A percentile compares a stretch with the other conserved stretches of the same genome.
These are phyloP conservation scores for Fusarium sp. DNA, from an alignment of 2,329 filamentous ascomycete genomes.

Conservation along the genomic window DNA sequence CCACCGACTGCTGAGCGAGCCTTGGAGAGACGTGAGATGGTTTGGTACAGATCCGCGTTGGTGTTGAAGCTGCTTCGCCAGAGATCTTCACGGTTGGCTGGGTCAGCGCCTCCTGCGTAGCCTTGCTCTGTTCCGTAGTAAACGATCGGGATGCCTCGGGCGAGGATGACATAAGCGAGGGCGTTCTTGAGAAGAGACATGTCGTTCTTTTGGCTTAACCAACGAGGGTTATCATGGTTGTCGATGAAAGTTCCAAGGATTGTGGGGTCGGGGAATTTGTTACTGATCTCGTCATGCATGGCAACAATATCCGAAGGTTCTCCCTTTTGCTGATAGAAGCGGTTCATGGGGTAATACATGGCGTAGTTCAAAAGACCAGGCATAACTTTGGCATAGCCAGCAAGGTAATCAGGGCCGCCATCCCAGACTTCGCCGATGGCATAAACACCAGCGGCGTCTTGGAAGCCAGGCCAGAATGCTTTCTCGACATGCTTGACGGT, in stretches of 20 bases:
- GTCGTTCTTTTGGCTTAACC: conserved; percentile 65
- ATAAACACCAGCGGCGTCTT: conserved; percentile 67
- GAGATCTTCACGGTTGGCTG: conserved; percentile 68
- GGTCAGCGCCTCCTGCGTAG: conserved; percentile 61
- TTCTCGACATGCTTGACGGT: conserved; percentile 72
- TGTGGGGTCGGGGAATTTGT: conserved; percentile 48
- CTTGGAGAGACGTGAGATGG: conserved; percentile 32
- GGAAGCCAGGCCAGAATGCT: conserved; percentile 68
- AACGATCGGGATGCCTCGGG: conserved; percentile 72
- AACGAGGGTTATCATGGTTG: conserved; percentile 70
- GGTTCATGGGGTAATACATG: conserved; percentile 57
- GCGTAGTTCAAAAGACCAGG: conserved; percentile 73
- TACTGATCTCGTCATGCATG: conserved; percentile 53
- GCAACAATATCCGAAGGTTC: conserved; percentile 56
- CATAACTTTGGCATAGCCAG: conserved; percentile 66
- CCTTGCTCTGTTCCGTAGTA: conserved; percentile 76
- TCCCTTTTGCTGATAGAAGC: conserved; percentile 55
- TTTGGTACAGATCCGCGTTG: conserved; percentile 24
- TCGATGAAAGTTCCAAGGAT: conserved; percentile 63
- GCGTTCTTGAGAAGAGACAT: conserved; percentile 69
- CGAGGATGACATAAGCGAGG: conserved; percentile 71
- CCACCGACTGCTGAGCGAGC: conserved; percentile 23
- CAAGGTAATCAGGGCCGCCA: conserved; percentile 63
- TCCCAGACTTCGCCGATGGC: conserved; percentile 71
- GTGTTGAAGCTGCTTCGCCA: conserved; percentile 65